These are phyloP conservation scores for Pyrenochaeta sp. DNA, from an alignment of 2,329 filamentous ascomycete species.

Conservation along the genomic window DNA sequence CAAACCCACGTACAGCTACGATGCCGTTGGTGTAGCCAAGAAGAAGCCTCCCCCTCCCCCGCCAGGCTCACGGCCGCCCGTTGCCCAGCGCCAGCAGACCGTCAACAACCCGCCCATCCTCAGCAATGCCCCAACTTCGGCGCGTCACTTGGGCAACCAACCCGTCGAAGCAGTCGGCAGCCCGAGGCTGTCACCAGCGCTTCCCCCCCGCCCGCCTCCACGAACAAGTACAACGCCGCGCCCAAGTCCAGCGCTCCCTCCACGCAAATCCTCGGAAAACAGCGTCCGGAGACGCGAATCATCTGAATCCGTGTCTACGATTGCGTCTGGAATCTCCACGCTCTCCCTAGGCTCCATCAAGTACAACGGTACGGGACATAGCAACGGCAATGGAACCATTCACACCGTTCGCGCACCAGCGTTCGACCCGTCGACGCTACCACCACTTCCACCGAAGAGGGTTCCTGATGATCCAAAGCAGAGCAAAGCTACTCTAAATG, in stretches of 20 bases:
- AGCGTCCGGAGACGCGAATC: slow-evolving; percentile 44
- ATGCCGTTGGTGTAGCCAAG: slow-evolving; percentile 40
- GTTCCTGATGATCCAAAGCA: slow-evolving; percentile 51
- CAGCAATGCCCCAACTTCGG: slow-evolving; percentile 44
- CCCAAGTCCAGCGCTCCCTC: slow-evolving; percentile 52
- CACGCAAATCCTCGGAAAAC: slow-evolving; percentile 53
- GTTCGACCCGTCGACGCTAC: slow-evolving; percentile 63
- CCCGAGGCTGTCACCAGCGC: slow-evolving; percentile 35
- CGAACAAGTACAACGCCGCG: slow-evolving; percentile 54
- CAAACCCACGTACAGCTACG: slow-evolving; percentile 46
- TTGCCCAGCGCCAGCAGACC: slow-evolving; percentile 41
- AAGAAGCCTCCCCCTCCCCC: slow-evolving; percentile 49
- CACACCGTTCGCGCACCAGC: slow-evolving; percentile 61
- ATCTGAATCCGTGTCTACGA: slow-evolving; percentile 61
- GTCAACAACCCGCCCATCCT: slow-evolving; percentile 51
- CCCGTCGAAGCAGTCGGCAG: slow-evolving; percentile 33
- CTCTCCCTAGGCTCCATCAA: slow-evolving; percentile 59
- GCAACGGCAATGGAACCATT: slow-evolving; percentile 40
- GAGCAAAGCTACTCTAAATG: slow-evolving; percentile 45
- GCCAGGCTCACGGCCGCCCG: slow-evolving; percentile 45
- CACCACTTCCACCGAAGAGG: slow-evolving; percentile 61
- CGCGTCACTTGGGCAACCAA: slow-evolving; percentile 48
- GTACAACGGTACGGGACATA: slow-evolving; percentile 46
- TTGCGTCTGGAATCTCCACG: slow-evolving; percentile 56
- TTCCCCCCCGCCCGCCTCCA: slow-evolving; percentile 55